These are phyloP conservation scores for Geotrichum phurueaensis DNA, from an alignment of 1,139 yeast genomes.

Conservation along the genomic window DNA sequence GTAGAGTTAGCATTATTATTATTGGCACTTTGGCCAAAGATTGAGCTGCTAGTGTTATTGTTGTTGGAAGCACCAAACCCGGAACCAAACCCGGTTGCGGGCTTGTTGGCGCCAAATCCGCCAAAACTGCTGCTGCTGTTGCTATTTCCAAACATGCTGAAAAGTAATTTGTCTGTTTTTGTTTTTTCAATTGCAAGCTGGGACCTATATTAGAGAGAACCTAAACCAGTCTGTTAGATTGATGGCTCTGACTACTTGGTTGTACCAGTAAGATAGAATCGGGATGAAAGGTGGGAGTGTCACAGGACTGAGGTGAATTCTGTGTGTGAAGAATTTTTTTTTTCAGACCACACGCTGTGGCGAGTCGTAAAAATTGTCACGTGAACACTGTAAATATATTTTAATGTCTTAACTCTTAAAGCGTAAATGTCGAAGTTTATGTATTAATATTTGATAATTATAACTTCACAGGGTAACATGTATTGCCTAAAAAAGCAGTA, in stretches of 20 bases:
- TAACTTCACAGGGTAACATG: background rate
- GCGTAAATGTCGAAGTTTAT: background rate
- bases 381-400: background rate
- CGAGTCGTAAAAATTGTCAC: background rate
- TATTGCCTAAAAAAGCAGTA: background rate
- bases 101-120: conserved; percentile 12
- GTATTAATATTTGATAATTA: no score
- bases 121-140: conserved; percentile 11
- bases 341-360: background rate
- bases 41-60: conserved; percentile 28
- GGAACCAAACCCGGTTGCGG: conserved; percentile 21
- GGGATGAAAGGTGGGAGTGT: background rate
- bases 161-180: background rate
- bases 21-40: conserved; percentile 35
- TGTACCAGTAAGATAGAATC: background rate
- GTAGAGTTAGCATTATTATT: conserved; percentile 24
- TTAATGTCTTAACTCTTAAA: background rate
- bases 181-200: background rate
- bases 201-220: background rate
- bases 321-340: background rate
- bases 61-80: conserved; percentile 28
- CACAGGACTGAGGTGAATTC: background rate
- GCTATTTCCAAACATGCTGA: conserved; percentile 5
- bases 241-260: background rate
- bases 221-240: background rate